A percentile compares a stretch with the other conserved stretches of the same genome.
Conservation (phyloP, 1,284 basidiomycete species). For the Omphalotus olearius region DNA sequence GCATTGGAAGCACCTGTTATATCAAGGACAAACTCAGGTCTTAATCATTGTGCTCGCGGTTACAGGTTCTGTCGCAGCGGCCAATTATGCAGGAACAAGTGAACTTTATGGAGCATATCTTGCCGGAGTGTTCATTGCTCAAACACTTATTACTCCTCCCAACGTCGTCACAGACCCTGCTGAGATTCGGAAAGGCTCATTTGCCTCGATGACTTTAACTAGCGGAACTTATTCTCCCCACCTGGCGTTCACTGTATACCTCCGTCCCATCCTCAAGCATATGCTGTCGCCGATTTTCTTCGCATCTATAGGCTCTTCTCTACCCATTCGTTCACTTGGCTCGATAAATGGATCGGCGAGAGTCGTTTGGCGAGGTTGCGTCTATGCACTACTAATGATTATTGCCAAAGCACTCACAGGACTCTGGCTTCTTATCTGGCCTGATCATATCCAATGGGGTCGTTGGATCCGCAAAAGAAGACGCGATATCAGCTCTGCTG, state of each 20-base stretch:
- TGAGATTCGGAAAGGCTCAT: not conserved
- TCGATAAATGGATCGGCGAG: slow-evolving; percentile 26
- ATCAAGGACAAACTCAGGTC: slow-evolving; percentile 19
- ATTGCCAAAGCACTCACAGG: slow-evolving; percentile 29
- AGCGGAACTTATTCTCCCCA: slow-evolving; percentile 14
- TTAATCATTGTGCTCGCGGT: slow-evolving; percentile 23
- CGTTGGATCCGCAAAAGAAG: not conserved
- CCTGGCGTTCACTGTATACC: slow-evolving; percentile 22
- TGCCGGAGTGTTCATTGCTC: slow-evolving; percentile 27
- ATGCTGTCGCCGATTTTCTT: slow-evolving; percentile 35
- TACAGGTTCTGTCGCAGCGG: slow-evolving; percentile 29
- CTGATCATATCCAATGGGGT: slow-evolving; percentile 10
- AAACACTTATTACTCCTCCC: slow-evolving; percentile 19
- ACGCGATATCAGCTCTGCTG: not conserved
- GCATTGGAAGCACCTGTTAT: slow-evolving; percentile 7
- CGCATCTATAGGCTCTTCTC: slow-evolving; percentile 30
- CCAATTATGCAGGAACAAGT: slow-evolving; percentile 33
- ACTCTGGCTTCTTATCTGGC: slow-evolving; percentile 29
- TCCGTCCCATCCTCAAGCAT: slow-evolving; percentile 24
- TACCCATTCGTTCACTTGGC: slow-evolving; percentile 31
- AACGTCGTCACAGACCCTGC: not conserved
- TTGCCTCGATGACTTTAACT: not conserved
- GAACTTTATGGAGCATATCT: slow-evolving; percentile 37
- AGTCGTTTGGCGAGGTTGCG: slow-evolving; percentile 34
- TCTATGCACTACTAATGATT: slow-evolving; percentile 33